Evolutionary conservation across 129 eudicot species (phyloP), one percentile per base, ranked within the genome.

Genomic region (Artemisia argyi): DNA sequence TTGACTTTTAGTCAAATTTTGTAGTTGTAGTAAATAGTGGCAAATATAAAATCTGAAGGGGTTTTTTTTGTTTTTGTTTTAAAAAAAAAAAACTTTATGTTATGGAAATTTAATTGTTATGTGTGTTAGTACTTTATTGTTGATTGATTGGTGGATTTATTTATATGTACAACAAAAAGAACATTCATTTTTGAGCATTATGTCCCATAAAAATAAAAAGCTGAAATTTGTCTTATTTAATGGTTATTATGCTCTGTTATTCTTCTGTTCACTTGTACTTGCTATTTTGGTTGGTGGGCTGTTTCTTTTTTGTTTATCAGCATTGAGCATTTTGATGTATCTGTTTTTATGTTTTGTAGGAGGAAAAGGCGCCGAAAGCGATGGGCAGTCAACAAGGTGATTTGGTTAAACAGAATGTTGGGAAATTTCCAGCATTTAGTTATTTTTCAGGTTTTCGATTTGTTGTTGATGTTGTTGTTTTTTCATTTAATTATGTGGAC

Each of bases 371-470:
- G 68, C n/a, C 48, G 96, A 87, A 79, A 85, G 90, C 81, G 95
- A 87, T 82, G 64, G 98, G 83, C 84, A 82, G 74, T 68, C 82
- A 19, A 67, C 86, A 85, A 75, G 98, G 98, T 91, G 46, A 39
- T 7, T 39, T 35, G 7, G 8, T 35, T 35, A 5, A 30, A 62
- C 44, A 59, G 63, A 72, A 50, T 69, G 74, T 76, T 58, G 80
- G 82, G 66, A 50, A 60, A 14, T 79, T 70, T 54, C 75, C 70
- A 68, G 82, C 70, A 74, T 72, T 81, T 49, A 73, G 49, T 76
- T 61, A 61, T 63, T 68, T 66, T 24, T 24, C 16, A 26, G 74
- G 74, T 59, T 42, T 56, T 58, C 28, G 42, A 39, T 39, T 39
- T 68, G 49, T 71, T 78, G 55, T 55, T 83, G 67, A 60, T 78